These are phyloP conservation scores for Botrytis hyacinthi DNA, from an alignment of 2,329 filamentous ascomycete species.

Conservation along the genomic window DNA sequence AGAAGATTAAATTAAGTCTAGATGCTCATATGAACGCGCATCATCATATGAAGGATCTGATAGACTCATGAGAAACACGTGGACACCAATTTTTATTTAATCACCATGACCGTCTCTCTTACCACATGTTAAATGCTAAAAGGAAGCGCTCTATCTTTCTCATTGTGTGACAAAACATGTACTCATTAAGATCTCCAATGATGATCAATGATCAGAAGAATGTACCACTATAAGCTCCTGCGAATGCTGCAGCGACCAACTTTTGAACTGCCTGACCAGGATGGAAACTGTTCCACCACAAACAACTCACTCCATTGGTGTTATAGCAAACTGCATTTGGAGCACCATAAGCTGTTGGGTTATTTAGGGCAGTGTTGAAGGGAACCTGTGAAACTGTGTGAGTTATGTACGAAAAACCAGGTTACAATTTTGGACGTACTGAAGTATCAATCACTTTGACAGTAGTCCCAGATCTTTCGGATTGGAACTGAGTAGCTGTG, in stretches of 20 bases:
- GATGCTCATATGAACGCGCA: not conserved
- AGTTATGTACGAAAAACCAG: not conserved
- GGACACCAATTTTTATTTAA: not conserved
- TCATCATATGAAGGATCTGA: not conserved
- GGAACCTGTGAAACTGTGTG: not conserved
- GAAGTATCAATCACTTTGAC: slow-evolving; percentile 19
- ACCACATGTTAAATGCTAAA: not conserved
- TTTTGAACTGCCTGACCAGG: slow-evolving; percentile 23
- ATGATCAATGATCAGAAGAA: slow-evolving; percentile 3
- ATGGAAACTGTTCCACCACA: slow-evolving; percentile 25
- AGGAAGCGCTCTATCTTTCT: not conserved
- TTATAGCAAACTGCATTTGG: slow-evolving; percentile 21
- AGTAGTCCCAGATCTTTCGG: slow-evolving; percentile 5
- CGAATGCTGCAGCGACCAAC: slow-evolving; percentile 18
- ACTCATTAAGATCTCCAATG: not conserved
- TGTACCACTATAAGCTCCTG: not conserved
- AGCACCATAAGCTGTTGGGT: slow-evolving; percentile 21
- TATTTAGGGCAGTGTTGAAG: slow-evolving; percentile 13
- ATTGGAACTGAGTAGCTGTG: slow-evolving; percentile 5
- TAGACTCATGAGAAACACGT: not conserved
- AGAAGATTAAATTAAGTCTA: not conserved
- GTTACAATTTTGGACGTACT: not conserved
- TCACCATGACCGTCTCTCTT: not conserved
- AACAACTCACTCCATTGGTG: slow-evolving; percentile 21
- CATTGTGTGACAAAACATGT: not conserved